Base-by-base conservation (phyloP, 176 grass and related monocot genomes). In the Zea luxurians region DNA sequence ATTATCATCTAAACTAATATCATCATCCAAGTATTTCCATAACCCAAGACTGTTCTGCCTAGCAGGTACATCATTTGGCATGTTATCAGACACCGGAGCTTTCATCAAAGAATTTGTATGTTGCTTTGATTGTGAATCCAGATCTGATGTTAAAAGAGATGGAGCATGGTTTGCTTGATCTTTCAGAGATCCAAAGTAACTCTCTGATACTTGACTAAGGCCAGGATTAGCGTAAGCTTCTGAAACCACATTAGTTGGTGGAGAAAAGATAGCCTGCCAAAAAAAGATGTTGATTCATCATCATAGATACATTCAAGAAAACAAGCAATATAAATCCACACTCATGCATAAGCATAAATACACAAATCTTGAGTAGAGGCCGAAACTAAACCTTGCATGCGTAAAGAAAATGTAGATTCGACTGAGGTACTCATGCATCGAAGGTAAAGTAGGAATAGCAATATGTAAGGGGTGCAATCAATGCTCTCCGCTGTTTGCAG, bases 11-110 rank as follows among this genome's bases (percentile, higher is more conserved):
- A 86, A 81, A 77, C 46, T 64, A 71, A 71, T 75, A 77, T 86
- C 86, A 77, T 85, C 82, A 72, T 91, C 72, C 68, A 88, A 68
- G 66, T 77, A 90, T 50, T 86, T 94, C 88, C 88, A 90, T 58
- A 76, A 70, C 71, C 83, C 86, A 42, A 89, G 76, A 91, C 80
- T 91, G 64, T 82, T 91, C 68, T 84, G 83, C 66, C 85, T 84
- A 60, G 71, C 53, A 75, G 89, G 80, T 17, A 76, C 64, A 68
- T 86, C 80, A 68, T 66, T 77, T 73, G 72, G 74, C 73, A 78
- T 74, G 36, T 64, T 70, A 75, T 27, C 63, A 55, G 68, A 37
- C 45, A 62, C 48, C 63, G 37, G 61, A 83, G 63, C 78, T 87
- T 61, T 54, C n/a, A 27, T 47, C 7, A 64, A 50, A 52, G 71